Conservation (phyloP, 1,139 yeast species). For the Ogataea hybrid region DNA sequence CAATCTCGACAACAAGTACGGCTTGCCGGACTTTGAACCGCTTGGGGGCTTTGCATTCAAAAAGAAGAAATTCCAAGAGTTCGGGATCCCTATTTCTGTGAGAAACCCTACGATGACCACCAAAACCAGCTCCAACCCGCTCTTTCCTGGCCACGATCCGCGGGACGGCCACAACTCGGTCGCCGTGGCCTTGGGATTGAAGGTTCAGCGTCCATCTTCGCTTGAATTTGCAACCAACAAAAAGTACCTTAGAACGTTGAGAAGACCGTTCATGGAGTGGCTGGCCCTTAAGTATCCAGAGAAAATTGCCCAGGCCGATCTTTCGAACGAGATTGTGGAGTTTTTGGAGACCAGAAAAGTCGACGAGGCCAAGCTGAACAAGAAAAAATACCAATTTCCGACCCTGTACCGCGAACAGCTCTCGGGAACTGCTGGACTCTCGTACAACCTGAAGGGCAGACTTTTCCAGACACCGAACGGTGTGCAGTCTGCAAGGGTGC, state of each 20-base stretch:
- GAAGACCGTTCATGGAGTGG: slow-evolving; percentile 42
- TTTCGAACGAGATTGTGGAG: slow-evolving; percentile 37
- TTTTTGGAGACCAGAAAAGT: slow-evolving; percentile 33
- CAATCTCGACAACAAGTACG: slow-evolving; percentile 51
- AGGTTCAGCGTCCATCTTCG: slow-evolving; percentile 23
- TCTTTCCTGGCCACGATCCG: slow-evolving; percentile 21
- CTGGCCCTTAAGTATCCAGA: slow-evolving; percentile 39
- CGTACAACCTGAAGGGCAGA: slow-evolving; percentile 71
- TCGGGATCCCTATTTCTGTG: slow-evolving; percentile 39
- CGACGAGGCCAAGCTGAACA: slow-evolving; percentile 2
- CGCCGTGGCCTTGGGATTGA: slow-evolving; percentile 26
- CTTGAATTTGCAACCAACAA: slow-evolving; percentile 22
- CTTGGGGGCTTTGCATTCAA: slow-evolving; percentile 47
- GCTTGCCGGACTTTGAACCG: slow-evolving; percentile 51
- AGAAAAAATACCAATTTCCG: slow-evolving; percentile 16
- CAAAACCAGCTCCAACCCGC: slow-evolving; percentile 18
- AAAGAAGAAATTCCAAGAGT: slow-evolving; percentile 52
- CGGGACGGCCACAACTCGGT: slow-evolving; percentile 15
- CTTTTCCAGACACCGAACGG: slow-evolving; percentile 77
- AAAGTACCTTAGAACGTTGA: slow-evolving; percentile 28
- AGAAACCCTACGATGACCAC: slow-evolving; percentile 10
- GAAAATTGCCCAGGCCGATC: slow-evolving; percentile 33
- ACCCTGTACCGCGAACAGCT: slow-evolving; percentile 22
- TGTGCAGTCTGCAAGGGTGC: slow-evolving; percentile 52
- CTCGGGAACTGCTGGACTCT: slow-evolving; percentile 71